Base-by-base conservation (phyloP, 805 yeast genomes). In the Cyberlindnera misumaiensis region DNA sequence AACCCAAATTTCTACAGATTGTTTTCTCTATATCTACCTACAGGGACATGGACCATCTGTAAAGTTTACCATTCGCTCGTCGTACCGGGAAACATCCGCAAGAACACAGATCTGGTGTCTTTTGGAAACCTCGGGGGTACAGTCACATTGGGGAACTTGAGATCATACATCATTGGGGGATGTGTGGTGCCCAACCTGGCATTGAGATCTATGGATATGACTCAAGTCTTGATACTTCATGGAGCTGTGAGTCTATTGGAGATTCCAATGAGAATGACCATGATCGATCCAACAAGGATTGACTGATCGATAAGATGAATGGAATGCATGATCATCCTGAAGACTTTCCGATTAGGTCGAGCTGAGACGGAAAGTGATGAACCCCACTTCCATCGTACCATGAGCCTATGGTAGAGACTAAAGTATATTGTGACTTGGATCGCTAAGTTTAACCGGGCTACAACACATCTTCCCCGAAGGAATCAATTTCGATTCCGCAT, bases 141-240 rank as follows among this genome's bases (percentile, higher is more conserved):
- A 4, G 32, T 35, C 11, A 27, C 30, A 3, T 20, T 34, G 33
- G 39, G 41, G 3, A 43, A 43, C 39, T 40, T 42, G 6, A 37
- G 41, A 29, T 32, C 38, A 13, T 28, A 39, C 12, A 13, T 36
- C 3, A 35, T 40, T 26, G 46, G 46, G 9, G 46, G 46, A 2
- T 17, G 35, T 12, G 11, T 40, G 14, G 32, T 35, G 4, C 17
- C 36, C 9, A 36, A 42, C 27, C 40, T 35, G 3, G 13, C 11
- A 5, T 3, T 14, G 4, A 34, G 15, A 11, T 22, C 16, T 3
- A 11, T 18, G n/a, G 38, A 34, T 20, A 30, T 22, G 35, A 32
- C 28, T 5, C 17, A 22, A 13, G 11, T 31, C 12, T 32, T 35
- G n/a, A 8, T 36, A 22, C 34, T 42, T 11, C 38, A 42, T 18